Evolutionary conservation across 2,329 filamentous ascomycete species (phyloP).

Genomic region (Zopfia rhizophila): DNA sequence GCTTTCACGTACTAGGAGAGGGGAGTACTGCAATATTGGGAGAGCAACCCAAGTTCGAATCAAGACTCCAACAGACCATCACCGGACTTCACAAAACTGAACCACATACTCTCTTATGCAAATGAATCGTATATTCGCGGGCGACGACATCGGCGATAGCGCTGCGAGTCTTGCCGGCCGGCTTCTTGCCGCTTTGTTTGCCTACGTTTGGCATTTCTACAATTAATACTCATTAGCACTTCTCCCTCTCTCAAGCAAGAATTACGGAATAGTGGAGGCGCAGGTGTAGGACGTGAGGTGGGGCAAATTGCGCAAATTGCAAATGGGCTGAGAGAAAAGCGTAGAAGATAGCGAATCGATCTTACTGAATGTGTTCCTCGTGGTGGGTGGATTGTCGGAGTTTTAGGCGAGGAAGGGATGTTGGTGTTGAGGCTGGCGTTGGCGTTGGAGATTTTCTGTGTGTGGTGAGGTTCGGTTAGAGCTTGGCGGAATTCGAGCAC

Average conservation of each 20-base stretch:
- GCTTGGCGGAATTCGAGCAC: constrained; percentile 16
- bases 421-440: constrained; percentile 23
- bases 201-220: constrained; percentile 55
- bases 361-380: constrained; percentile 31
- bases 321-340: not conserved
- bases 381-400: constrained; percentile 28
- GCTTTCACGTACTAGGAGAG: constrained; percentile 39
- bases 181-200: constrained; percentile 66
- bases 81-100: constrained; percentile 79
- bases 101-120: constrained; percentile 96
- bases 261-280: too few species aligned
- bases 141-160: constrained; percentile 99
- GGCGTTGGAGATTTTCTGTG: constrained; percentile 17
- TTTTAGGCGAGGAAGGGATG: constrained; percentile 14
- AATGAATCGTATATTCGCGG: constrained; percentile 99
- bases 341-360: not conserved
- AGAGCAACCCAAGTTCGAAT: not conserved
- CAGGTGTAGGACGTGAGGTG: too few species aligned
- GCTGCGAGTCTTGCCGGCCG: constrained; percentile 78
- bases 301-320: not conserved
- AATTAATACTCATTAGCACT: too few species aligned
- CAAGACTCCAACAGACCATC: constrained; percentile 53
- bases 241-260: too few species aligned
- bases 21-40: constrained; percentile 52
- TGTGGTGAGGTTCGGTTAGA: constrained; percentile 10